Evolutionary conservation across 179 eudicot genomes (phyloP).

Genomic region (Spergularia azorica): DNA sequence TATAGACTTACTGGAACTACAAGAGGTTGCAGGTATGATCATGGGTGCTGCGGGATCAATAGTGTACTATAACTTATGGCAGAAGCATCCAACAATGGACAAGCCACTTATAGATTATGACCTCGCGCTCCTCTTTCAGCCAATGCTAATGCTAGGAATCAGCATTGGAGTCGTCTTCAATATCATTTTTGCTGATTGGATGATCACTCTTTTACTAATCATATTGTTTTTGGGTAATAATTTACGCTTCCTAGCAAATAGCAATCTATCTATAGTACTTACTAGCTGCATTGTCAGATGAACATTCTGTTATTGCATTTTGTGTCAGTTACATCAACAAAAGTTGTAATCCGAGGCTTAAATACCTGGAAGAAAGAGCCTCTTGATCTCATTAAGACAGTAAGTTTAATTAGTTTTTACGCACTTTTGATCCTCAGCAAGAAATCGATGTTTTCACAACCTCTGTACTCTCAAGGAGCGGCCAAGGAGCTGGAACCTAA

Average conservation of each 20-base stretch:
- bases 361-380: constrained; percentile 72
- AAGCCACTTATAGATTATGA: constrained; percentile 79
- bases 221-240: constrained; percentile 56
- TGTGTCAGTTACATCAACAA: constrained; percentile 54
- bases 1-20: background rate
- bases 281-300: background rate
- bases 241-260: no score
- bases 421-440: background rate
- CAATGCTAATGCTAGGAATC: constrained; percentile 82
- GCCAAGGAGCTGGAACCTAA: constrained; percentile 9
- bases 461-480: constrained; percentile 7
- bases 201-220: constrained; percentile 74
- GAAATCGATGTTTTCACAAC: background rate
- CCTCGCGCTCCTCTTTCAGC: constrained; percentile 64
- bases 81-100: constrained; percentile 71
- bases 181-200: constrained; percentile 78
- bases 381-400: constrained; percentile 38
- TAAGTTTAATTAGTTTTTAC: background rate
- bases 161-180: constrained; percentile 77
- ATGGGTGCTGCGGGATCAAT: constrained; percentile 79
- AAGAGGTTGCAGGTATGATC: constrained; percentile 58
- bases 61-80: constrained; percentile 61
- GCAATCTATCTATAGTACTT: background rate
- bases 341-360: constrained; percentile 55
- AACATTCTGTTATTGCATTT: constrained; percentile 5